phyloP scores from a whole-genome alignment of 495 filamentous ascomycete species.

The Aspergillus ellipticus region DNA sequence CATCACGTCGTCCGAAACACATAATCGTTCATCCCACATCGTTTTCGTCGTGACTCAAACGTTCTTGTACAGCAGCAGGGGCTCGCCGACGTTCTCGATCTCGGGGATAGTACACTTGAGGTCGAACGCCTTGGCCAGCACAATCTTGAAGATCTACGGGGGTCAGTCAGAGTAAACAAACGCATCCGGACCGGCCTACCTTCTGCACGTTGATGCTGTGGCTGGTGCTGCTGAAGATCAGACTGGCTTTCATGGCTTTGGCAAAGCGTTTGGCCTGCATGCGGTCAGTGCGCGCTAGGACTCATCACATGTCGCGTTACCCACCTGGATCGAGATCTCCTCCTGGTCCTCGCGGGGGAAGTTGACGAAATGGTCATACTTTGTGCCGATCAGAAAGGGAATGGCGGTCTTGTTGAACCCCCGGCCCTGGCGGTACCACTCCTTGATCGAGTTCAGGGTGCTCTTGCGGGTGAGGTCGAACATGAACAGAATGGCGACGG shows the following conservation, averaged over 20 bases:
- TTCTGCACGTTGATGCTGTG: slow-evolving; percentile 99
- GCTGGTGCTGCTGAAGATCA: slow-evolving; percentile 98
- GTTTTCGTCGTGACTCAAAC: slow-evolving; percentile 41
- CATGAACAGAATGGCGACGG: slow-evolving; percentile 98
- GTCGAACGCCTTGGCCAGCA: slow-evolving; percentile 96
- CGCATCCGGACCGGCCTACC: slow-evolving; percentile 51
- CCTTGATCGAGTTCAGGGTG: slow-evolving; percentile 97
- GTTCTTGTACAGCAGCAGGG: slow-evolving; percentile 88
- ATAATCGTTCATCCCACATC: slow-evolving; percentile 30
- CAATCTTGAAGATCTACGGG: slow-evolving; percentile 95
- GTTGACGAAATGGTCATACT: slow-evolving; percentile 99
- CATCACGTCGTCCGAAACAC: slow-evolving; percentile 41
- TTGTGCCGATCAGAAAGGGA: slow-evolving; percentile 92
- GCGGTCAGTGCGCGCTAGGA: slow-evolving; percentile 6
- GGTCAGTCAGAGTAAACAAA: too few species aligned
- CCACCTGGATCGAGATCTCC: slow-evolving; percentile 91
- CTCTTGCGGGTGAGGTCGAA: slow-evolving; percentile 98
- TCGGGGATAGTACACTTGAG: slow-evolving; percentile 98
- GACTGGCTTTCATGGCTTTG: slow-evolving; percentile 92
- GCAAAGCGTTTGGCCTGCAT: slow-evolving; percentile 86
- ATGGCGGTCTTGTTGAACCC: slow-evolving; percentile 99
- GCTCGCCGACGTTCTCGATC: slow-evolving; percentile 95
- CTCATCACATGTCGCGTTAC: slow-evolving; percentile 3
- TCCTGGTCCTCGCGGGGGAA: slow-evolving; percentile 96
- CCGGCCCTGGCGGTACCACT: slow-evolving; percentile 97